phyloP scores from a whole-genome alignment of 176 grass and related monocot species.

The Thalia dealbata region DNA sequence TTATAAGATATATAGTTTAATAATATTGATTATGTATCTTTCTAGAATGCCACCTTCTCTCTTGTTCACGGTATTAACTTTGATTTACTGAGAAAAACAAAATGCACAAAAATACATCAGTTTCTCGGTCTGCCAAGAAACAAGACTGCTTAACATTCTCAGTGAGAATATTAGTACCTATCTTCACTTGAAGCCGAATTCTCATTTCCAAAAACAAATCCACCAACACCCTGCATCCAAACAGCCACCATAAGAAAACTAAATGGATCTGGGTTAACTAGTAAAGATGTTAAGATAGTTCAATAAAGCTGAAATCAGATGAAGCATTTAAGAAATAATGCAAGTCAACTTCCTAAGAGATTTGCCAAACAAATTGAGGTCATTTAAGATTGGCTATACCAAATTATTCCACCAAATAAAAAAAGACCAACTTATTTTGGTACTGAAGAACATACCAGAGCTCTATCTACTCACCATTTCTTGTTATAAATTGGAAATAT shows the following conservation, averaged over 20 bases:
- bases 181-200: slow-evolving; percentile 74
- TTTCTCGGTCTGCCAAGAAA: background rate
- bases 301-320: background rate
- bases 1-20: background rate
- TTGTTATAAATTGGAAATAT: too few relatives aligned
- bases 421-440: background rate
- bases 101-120: background rate
- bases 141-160: background rate
- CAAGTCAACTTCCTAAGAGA: background rate
- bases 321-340: background rate
- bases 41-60: background rate
- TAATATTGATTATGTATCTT: background rate
- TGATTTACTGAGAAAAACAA: background rate
- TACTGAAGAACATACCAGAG: background rate
- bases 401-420: background rate
- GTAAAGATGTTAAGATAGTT: background rate
- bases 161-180: slow-evolving; percentile 29
- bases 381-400: background rate
- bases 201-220: slow-evolving; percentile 90
- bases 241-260: background rate
- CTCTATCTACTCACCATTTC: background rate
- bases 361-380: background rate
- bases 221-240: slow-evolving; percentile 58
- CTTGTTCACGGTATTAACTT: background rate
- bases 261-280: background rate